Percentiles rank a stretch among this genome's conserved stretches.
Evolutionary conservation across 176 grass and related monocot genomes (phyloP).

Genomic region (Cymbopogon citratus): DNA sequence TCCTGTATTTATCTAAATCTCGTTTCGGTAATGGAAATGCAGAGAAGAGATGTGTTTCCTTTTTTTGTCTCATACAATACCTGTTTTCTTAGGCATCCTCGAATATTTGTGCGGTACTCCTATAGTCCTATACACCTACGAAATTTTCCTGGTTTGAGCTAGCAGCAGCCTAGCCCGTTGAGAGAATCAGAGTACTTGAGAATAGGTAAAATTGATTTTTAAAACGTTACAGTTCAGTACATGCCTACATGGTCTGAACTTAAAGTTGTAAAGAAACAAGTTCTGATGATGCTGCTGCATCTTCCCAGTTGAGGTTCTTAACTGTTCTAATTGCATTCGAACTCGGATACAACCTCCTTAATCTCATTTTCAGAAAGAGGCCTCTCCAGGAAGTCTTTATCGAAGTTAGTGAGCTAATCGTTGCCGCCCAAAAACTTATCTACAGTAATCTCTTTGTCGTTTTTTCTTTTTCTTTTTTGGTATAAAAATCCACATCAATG

Average conservation of each 20-base stretch:
- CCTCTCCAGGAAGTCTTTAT: background rate
- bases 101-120: background rate
- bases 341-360: background rate
- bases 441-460: background rate
- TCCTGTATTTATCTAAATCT: background rate
- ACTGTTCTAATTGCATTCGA: background rate
- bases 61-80: background rate
- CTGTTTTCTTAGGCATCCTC: background rate
- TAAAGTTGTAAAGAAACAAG: too few relatives aligned
- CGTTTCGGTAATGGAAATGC: background rate
- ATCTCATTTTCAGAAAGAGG: background rate
- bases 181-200: too few relatives aligned
- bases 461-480: too few relatives aligned
- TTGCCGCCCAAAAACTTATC: background rate
- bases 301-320: too few relatives aligned
- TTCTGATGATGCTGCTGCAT: too few relatives aligned
- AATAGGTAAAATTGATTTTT: too few relatives aligned
- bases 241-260: too few relatives aligned
- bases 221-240: too few relatives aligned
- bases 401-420: background rate
- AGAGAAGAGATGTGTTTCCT: background rate
- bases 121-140: background rate
- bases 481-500: too few relatives aligned
- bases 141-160: background rate
- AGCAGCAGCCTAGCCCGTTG: background rate